Evolutionary conservation across 176 grass and related monocot species (phyloP), one percentile per base, ranked within the genome.

Genomic region (Panicum miliaceum): DNA sequence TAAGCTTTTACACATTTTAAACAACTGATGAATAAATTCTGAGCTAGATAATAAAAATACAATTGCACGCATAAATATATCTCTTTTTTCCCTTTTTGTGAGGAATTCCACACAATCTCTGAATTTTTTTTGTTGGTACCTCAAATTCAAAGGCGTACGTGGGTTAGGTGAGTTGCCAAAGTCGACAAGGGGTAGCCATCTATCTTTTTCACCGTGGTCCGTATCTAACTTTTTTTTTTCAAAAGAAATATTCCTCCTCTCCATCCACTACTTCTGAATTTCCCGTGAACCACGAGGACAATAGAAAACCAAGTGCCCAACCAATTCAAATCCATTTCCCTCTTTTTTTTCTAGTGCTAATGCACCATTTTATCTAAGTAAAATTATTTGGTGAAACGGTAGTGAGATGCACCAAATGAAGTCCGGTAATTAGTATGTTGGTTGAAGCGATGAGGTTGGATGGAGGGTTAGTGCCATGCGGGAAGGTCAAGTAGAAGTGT

Each of bases 151-250:
- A 13, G 2, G 32, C 15, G 34, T 40, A 37, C 64, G 34, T 22
- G 35, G 25, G 64, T 78, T 78, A 3, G 75, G 53, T 72, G 76
- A 62, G 29, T 40, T 34, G 8, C 5, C 12, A 38, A 69, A 77
- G 19, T 77, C 56, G 0, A 56, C 53, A 6, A 56, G 20, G 19
- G 1, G 3, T 25, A 12, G 20, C 10, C n/a, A 62, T 27, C 23
- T 5, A 29, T 70, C 38, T 6, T 70, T 70, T 69, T 69, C 66
- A 69, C 38, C 22, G 0, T 22, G 65, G 35, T 42, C 66, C 10
- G 9, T 25, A 60, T 12, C n/a, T 61, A 13, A 11, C 22, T 13
- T 13, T 61, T 62, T 27, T 1, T 13, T 61, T n/a, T n/a, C n/a
- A 61, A 61, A 25, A 50, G 0, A 6, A 27, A 60, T 47, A 61